Evolutionary conservation across 2,329 filamentous ascomycete species (phyloP), one percentile per base, ranked within the genome.

Genomic region (Pestalotiopsis sp.): DNA sequence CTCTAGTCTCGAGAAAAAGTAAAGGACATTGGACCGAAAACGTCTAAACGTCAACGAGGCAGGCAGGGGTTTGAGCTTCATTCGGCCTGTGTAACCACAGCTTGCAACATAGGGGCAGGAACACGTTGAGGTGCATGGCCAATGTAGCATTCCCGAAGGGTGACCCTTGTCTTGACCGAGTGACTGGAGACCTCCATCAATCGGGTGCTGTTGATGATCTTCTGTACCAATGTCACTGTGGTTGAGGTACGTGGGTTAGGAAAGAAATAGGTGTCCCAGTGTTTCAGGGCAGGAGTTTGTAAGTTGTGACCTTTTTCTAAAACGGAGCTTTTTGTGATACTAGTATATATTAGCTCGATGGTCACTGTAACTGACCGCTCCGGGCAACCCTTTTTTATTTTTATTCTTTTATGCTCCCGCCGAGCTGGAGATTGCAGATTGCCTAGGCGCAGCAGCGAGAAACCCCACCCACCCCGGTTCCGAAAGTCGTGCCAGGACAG

Each of bases 151-250:
- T 35, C 58, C 58, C 26, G 35, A 20, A 61, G 30, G 44, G 44
- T 17, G 3, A 39, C n/a, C 24, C 58, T 39, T 61, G 58, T 61
- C 17, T 20, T 38, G 52, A 67, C 66, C 66, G 62, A 67, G 57
- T 61, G 60, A 52, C 44, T 52, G 44, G 44, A 52, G 44, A 52
- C 44, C 44, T 52, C 44, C 17, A 35, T 35, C 30, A 35, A 35
- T 22, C 14, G 17, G n/a, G 44, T 52, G n/a, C 17, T 7, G 44
- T 17, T 52, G 44, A 9, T 52, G 44, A 52, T 52, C 44, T 35
- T 35, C 30, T 52, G 44, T 52, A 52, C 44, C 44, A n/a, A 52
- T 52, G 44, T 52, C 44, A 52, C 30, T 9, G 30, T 35, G 44
- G 44, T 52, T 9, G 10, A 14, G 44, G 17, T 20, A 52, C 20